Evolutionary conservation across 805 yeast species (phyloP).

Genomic region (Candida odintsovae): DNA sequence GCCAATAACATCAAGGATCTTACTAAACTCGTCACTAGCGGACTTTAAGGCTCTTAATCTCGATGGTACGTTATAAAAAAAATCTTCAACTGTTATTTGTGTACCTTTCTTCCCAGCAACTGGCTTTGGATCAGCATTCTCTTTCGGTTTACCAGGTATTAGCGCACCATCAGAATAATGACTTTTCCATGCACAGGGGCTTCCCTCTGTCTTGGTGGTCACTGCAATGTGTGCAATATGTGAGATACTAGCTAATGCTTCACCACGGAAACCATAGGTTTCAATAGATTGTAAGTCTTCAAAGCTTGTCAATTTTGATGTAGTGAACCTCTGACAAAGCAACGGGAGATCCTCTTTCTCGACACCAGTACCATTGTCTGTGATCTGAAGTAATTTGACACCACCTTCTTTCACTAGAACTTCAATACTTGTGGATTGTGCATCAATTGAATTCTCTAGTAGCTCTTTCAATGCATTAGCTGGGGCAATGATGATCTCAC

Average conservation of each 20-base stretch:
- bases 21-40: slow-evolving; percentile 66
- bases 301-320: slow-evolving; percentile 71
- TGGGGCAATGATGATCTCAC: slow-evolving; percentile 91
- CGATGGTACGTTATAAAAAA: slow-evolving; percentile 84
- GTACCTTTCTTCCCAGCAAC: slow-evolving; percentile 89
- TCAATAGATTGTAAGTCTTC: slow-evolving; percentile 67
- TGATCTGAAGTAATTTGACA: slow-evolving; percentile 72
- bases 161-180: slow-evolving; percentile 64
- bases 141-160: slow-evolving; percentile 35
- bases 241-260: slow-evolving; percentile 91
- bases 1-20: slow-evolving; percentile 77
- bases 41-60: slow-evolving; percentile 62
- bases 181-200: slow-evolving; percentile 66
- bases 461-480: slow-evolving; percentile 92
- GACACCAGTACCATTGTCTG: slow-evolving; percentile 89
- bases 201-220: slow-evolving; percentile 58
- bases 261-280: slow-evolving; percentile 95
- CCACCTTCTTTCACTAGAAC: slow-evolving; percentile 91
- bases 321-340: slow-evolving; percentile 88
- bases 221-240: slow-evolving; percentile 82
- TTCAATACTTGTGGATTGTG: slow-evolving; percentile 68
- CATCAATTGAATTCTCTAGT: slow-evolving; percentile 90
- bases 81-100: slow-evolving; percentile 75
- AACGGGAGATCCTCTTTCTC: slow-evolving; percentile 63
- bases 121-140: slow-evolving; percentile 49